These are phyloP conservation scores for Ambispora gerdemannii DNA, from an alignment of 192 early-diverging fungal genomes.

Conservation along the genomic window DNA sequence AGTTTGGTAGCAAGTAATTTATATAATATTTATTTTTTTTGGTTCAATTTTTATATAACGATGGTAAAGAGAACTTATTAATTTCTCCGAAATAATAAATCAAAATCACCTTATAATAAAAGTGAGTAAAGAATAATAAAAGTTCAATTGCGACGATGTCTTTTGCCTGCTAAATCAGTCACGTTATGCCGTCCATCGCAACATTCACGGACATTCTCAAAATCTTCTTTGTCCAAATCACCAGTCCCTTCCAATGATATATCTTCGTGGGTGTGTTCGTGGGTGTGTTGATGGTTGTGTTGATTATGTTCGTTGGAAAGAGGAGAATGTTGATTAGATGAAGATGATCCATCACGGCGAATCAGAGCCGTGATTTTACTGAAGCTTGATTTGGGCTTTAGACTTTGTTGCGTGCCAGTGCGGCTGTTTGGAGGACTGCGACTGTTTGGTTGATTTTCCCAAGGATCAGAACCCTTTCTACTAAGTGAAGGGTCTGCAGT, in stretches of 20 bases:
- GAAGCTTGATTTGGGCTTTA: conserved; percentile 26
- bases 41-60: no score
- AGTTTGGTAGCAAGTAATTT: no score
- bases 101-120: no score
- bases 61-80: no score
- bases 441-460: conserved; percentile 10
- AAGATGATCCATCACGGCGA: conserved; percentile 14
- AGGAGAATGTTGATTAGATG: neutral
- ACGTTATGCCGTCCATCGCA: conserved; percentile 26
- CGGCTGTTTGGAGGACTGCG: neutral
- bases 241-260: neutral
- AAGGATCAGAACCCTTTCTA: conserved; percentile 13
- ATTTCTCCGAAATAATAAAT: no score
- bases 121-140: no score
- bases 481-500: neutral
- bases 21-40: no score
- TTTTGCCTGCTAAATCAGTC: neutral
- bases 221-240: conserved; percentile 17
- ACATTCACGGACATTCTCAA: conserved; percentile 27
- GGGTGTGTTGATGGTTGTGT: no score
- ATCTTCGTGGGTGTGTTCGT: neutral
- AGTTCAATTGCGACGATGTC: neutral
- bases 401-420: neutral
- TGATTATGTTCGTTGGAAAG: conserved; percentile 4
- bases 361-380: conserved; percentile 18